Evolutionary conservation across 805 yeast species (phyloP).

Genomic region (Saccharomycopsis fibuligera): DNA sequence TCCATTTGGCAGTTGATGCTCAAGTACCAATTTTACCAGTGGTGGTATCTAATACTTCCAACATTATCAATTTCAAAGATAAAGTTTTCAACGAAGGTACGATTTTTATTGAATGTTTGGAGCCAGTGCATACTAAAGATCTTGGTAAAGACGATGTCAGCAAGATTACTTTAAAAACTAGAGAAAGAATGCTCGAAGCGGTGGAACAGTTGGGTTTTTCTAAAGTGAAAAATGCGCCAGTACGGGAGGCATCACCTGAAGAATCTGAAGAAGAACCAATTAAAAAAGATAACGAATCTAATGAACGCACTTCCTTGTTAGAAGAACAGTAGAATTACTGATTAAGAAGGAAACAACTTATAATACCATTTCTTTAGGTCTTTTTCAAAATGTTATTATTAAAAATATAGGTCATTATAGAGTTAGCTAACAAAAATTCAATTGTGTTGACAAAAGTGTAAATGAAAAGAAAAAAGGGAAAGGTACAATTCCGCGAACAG

Average conservation of each 20-base stretch:
- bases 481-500: too few species aligned
- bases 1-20: slow-evolving; percentile 93
- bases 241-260: not conserved
- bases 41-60: slow-evolving; percentile 81
- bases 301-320: not conserved
- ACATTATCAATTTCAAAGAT: slow-evolving; percentile 53
- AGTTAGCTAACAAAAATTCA: too few species aligned
- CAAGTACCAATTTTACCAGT: slow-evolving; percentile 84
- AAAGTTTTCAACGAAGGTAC: slow-evolving; percentile 71
- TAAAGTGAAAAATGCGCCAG: slow-evolving; percentile 1
- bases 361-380: too few species aligned
- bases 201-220: slow-evolving; percentile 35
- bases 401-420: too few species aligned
- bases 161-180: slow-evolving; percentile 47
- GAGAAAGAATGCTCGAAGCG: slow-evolving; percentile 48
- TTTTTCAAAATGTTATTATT: too few species aligned
- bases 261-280: not conserved
- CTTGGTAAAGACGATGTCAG: slow-evolving; percentile 67
- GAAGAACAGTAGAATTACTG: too few species aligned
- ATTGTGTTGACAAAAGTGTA: too few species aligned
- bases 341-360: too few species aligned
- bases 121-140: slow-evolving; percentile 70
- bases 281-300: not conserved
- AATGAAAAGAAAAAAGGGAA: too few species aligned
- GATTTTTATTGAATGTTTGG: slow-evolving; percentile 70